Evolutionary conservation across 352 stramenopile species (phyloP), one percentile per base, ranked within the genome.

Genomic region (Phytophthora litchii): DNA sequence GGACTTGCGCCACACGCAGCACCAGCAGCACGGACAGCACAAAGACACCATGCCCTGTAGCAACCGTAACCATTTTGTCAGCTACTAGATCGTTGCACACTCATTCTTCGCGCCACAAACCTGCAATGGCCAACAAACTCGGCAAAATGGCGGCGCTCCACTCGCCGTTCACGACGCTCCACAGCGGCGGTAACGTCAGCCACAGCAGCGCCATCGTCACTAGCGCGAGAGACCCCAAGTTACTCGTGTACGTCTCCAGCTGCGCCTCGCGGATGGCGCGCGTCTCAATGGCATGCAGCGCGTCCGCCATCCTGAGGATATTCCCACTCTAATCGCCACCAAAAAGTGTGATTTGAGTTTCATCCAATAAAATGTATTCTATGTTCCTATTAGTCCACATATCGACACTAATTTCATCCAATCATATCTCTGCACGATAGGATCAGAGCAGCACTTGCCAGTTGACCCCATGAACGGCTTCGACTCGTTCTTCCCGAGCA

Each of bases 131-230:
- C 46, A 83, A 7, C 17, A 92, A 56, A 78, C 78, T 88, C 35
- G 65, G 70, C 37, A 82, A 6, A 41, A 87, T 76, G 36, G 54
- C 46, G 20, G 61, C 53, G 46, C 79, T 92, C 80, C 80, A 92
- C 29, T 91, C 78, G 77, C 80, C 80, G 45, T 88, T 89, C 25
- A 92, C 52, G 42, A 92, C 74, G 43, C 76, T 77, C 80, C 83
- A 90, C 2, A 80, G 74, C 42, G 81, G 74, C 44, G 83, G 83
- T 41, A 92, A 66, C 42, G 72, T 58, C 36, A 92, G 54, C 54
- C 67, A 75, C 29, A 92, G 60, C 38, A 76, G 49, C 16, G 60
- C 50, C 21, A 69, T 58, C 20, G 76, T 23, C 43, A 84, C 76
- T 27, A 82, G 56, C 27, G 71, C 46, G 37, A 68, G 31, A 1